Evolutionary conservation across 495 filamentous ascomycete genomes (phyloP), one percentile per base, ranked within the genome.

Genomic region (Echria macrotheca): DNA sequence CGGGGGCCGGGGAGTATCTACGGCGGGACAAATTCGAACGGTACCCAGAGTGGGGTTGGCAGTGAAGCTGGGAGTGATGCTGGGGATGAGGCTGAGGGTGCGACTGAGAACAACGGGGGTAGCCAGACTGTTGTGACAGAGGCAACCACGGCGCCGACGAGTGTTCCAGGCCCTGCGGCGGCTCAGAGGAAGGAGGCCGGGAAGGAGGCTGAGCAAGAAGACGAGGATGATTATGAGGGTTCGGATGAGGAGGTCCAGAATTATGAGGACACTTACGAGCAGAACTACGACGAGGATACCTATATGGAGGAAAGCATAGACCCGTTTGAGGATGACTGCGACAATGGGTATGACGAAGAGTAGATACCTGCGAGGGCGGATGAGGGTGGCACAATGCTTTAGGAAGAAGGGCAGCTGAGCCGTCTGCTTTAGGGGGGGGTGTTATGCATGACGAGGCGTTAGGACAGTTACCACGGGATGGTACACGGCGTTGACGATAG

Each of bases 1-100:
- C 49, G 59, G 33, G 70, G 69, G 1, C 71, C 69, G 1, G 71
- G 69, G 14, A 64, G 61, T 35, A 60, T 49, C 3, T 62, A 59
- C 41, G 59, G 51, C 17, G 59, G 56, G 10, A 21, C 54, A 2
- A 59, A 50, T 40, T 58, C 58, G 4, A 43, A 47, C 15, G 54
- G 52, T 11, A 55, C 38, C 33, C 55, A 36, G 32, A 60, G 49
- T 37, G 51, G 44, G 12, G 22, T 54, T 14, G 29, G 44, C 26
- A 64, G 61, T 44, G 57, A 52, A 9, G 57, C 41, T 9, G 58
- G 49, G 1, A 47, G 50, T 41, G 57, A 52, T 5, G 53, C 37
- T 10, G 58, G 47, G 0, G 42, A 47, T 18, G 57, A 55, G 9
- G 41, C 40, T n/a, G 40, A 52, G 15, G 48, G 24, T 7, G 35